phyloP scores from a whole-genome alignment of 2,329 filamentous ascomycete species.

The Trichoderma atrobrunneum region DNA sequence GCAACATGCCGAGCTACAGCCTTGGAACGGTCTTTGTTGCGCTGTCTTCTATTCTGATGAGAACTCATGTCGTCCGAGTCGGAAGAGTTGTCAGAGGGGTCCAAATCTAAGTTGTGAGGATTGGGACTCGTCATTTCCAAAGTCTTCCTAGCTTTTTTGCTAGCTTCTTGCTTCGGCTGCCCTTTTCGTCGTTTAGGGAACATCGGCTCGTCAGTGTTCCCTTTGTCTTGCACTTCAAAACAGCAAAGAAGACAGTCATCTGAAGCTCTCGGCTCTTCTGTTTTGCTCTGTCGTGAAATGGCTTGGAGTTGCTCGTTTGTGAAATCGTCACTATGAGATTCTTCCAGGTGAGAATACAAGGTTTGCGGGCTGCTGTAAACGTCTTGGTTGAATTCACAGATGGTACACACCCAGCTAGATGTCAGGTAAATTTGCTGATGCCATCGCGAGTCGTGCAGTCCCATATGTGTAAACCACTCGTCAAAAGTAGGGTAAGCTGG shows the following conservation, averaged over 20 bases:
- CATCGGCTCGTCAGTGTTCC: not conserved
- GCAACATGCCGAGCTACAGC: conserved; percentile 11
- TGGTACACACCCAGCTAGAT: conserved; percentile 4
- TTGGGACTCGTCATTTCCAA: not conserved
- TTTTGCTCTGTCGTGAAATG: conserved; percentile 18
- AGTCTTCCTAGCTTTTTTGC: not conserved
- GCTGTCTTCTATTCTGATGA: not conserved
- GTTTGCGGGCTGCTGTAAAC: not conserved
- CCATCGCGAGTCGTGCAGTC: conserved; percentile 8
- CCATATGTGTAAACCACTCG: conserved; percentile 16
- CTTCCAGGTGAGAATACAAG: not conserved
- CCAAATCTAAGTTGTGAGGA: not conserved
- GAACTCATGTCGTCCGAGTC: not conserved
- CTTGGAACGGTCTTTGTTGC: not conserved
- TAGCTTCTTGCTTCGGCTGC: not conserved
- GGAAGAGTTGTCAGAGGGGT: not conserved
- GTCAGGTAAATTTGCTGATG: not conserved
- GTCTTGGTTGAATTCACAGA: not conserved
- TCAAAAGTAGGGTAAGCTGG: not conserved
- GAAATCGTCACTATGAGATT: not conserved
- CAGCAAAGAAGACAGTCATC: conserved; percentile 16
- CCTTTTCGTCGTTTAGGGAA: not conserved
- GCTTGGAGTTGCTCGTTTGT: not conserved
- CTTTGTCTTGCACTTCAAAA: not conserved
- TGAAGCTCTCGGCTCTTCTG: conserved; percentile 11